phyloP scores from a whole-genome alignment of 306 rosid genomes.

The Luffa aegyptiaca region DNA sequence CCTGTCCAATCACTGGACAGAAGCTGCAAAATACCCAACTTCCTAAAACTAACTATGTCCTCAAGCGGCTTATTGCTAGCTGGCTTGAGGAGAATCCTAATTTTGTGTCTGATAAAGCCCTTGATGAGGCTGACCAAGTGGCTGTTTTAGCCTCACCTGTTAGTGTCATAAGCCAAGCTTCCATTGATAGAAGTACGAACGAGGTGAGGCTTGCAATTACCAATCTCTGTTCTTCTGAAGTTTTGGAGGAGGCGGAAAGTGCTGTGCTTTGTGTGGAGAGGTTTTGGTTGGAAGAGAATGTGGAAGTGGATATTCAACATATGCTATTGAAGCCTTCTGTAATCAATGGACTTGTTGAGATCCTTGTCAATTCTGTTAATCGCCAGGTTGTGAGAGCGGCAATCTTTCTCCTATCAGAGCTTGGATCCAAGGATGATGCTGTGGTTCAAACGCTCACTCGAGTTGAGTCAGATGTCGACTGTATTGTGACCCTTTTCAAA shows the following conservation, averaged over 20 bases:
- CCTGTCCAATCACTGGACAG: slow-evolving; percentile 91
- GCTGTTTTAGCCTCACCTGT: slow-evolving; percentile 52
- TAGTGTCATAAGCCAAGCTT: slow-evolving; percentile 49
- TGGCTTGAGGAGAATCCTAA: slow-evolving; percentile 64
- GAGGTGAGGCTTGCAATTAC: slow-evolving; percentile 51
- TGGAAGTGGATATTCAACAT: slow-evolving; percentile 34
- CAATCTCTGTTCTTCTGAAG: slow-evolving; percentile 62
- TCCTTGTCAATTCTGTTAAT: slow-evolving; percentile 65
- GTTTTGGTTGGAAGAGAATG: slow-evolving; percentile 55
- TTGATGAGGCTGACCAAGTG: slow-evolving; percentile 17
- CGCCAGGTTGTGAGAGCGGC: slow-evolving; percentile 47
- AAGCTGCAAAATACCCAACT: slow-evolving; percentile 57
- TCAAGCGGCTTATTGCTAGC: slow-evolving; percentile 72
- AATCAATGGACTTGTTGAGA: slow-evolving; percentile 74
- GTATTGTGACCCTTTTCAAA: slow-evolving; percentile 56
- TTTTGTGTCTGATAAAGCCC: slow-evolving; percentile 17
- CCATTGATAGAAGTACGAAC: slow-evolving; percentile 39
- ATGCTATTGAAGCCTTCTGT: slow-evolving; percentile 65
- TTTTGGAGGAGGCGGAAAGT: slow-evolving; percentile 68
- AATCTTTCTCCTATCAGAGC: slow-evolving; percentile 66
- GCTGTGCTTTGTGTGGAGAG: slow-evolving; percentile 64
- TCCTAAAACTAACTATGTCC: slow-evolving; percentile 90
- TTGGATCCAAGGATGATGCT: slow-evolving; percentile 56
- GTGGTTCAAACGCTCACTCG: slow-evolving; percentile 64
- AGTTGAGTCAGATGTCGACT: slow-evolving; percentile 76